Conservation (phyloP, 352 stramenopile species). For the Phytophthora sansomeana region DNA sequence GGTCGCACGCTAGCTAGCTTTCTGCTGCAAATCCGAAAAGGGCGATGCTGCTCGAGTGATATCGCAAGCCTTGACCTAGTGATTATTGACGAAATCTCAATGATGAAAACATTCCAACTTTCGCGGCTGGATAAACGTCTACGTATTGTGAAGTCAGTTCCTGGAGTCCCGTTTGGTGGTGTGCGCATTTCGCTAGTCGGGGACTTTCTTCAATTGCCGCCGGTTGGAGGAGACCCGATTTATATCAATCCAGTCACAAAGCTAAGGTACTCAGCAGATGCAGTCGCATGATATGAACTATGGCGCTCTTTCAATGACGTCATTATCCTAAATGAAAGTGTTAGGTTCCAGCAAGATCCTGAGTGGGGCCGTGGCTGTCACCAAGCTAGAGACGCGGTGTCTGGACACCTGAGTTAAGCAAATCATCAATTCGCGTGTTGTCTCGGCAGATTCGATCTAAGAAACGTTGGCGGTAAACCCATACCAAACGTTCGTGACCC, state of each 20-base stretch:
- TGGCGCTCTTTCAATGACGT: constrained; percentile 5
- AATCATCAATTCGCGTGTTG: constrained; percentile 7
- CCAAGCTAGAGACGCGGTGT: no score
- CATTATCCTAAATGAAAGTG: no score
- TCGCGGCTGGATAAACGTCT: not conserved
- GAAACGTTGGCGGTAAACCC: no score
- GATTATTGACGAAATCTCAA: not conserved
- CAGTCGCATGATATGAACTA: not conserved
- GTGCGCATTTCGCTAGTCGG: not conserved
- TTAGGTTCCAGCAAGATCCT: no score
- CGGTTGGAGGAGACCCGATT: not conserved
- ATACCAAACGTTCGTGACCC: not conserved
- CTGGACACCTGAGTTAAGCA: no score
- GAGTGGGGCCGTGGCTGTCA: no score
- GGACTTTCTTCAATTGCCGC: constrained; percentile 6
- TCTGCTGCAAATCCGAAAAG: not conserved
- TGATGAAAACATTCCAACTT: not conserved
- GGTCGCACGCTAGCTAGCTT: not conserved
- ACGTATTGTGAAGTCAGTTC: not conserved
- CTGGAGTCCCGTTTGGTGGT: not conserved
- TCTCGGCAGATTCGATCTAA: no score
- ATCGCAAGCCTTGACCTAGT: not conserved
- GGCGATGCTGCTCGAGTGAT: not conserved
- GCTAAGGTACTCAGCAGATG: not conserved
- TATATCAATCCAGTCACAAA: not conserved